Evolutionary conservation across 306 rosid genomes (phyloP), one percentile per base, ranked within the genome.

Genomic region (Cucurbita maxima): DNA sequence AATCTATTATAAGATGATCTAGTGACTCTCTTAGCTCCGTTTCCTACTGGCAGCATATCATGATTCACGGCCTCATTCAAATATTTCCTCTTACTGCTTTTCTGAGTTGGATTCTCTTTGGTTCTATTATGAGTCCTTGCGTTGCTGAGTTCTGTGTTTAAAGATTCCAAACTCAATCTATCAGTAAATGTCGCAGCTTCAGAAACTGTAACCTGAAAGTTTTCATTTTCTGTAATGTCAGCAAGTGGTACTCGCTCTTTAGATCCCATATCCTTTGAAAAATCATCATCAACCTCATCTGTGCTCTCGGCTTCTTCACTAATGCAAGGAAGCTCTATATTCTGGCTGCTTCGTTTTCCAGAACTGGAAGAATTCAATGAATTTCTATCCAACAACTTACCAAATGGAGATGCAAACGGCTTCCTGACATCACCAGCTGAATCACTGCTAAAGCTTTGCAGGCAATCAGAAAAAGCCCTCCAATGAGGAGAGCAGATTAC

Each of bases 321-420:
- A 61, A 95, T 91, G 85, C 93, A 85, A 38, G 97, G 96, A 79
- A 95, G 99, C 76, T 95, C 99, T 36, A 76, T 76, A 73, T 77
- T 87, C 76, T 79, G 82, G 86, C 85, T 88, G 77, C 67, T 77
- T 13, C 81, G 81, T 84, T 85, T 95, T 77, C 84, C 92, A 14
- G 96, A 95, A 82, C 92, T 88, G 64, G 88, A 85, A 16, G 76
- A 73, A 71, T 77, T 81, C 20, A 81, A 75, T 81, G 84, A 80
- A 71, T 82, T 81, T 79, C 79, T 83, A 63, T 95, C 92, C 96
- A 94, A 86, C 63, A 91, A 81, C 57, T 88, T 91, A 68, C 85
- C 86, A 82, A 88, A 76, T 7, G 96, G 91, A 78, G 96, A 84
- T 64, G 77, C 54, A 74, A 73, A 78, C 10, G 80, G 81, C 58